Evolutionary conservation across 805 yeast species (phyloP), one percentile per base, ranked within the genome.

Genomic region (Ogataea naganishii): DNA sequence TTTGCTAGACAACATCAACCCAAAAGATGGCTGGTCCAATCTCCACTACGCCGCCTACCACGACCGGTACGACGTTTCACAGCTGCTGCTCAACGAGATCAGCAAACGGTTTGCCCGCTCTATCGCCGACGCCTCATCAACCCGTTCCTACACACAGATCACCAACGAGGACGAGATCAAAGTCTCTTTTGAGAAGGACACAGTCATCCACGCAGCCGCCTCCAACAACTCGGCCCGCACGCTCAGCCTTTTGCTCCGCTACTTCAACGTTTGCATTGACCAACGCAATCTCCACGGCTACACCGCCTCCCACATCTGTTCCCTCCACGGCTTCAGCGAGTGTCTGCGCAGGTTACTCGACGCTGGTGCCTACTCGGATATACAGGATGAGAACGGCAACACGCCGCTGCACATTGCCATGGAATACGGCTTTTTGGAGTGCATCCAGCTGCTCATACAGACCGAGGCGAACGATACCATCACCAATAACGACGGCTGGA

Each of bases 351-450:
- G 82, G 24, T 55, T 85, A 14, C 56, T 84, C 4, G 80, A 80
- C 21, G 70, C 79, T 33, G 92, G 88, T 7, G 94, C 94, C 3
- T 80, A 83, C 43, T 63, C 85, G 26, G 76, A 80, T 41, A 50
- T 74, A 4, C 76, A 73, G 32, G 95, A 92, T 48, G 58, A 62
- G 7, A 69, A 70, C 11, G 94, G 92, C 1, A 82, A 85, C 46
- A 77, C 94, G 3, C 84, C 95, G 0, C 57, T 89, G 24, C 97
- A 89, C 53, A 61, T 80, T 30, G 94, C 96, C 0, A 67, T 83
- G 40, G 78, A 80, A 32, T 72, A 66, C 42, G 89, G 88, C 5
- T 69, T 72, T 36, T 43, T 69, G 11, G 69, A 69, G 27, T 75
- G 82, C 26, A 53, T 75, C 37, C 63, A 69, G 30, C 47, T 77